Percentiles rank a stretch among this genome's conserved stretches.
phyloP scores from a whole-genome alignment of 176 grass and related monocot species.

The Triticum timopheevii region DNA sequence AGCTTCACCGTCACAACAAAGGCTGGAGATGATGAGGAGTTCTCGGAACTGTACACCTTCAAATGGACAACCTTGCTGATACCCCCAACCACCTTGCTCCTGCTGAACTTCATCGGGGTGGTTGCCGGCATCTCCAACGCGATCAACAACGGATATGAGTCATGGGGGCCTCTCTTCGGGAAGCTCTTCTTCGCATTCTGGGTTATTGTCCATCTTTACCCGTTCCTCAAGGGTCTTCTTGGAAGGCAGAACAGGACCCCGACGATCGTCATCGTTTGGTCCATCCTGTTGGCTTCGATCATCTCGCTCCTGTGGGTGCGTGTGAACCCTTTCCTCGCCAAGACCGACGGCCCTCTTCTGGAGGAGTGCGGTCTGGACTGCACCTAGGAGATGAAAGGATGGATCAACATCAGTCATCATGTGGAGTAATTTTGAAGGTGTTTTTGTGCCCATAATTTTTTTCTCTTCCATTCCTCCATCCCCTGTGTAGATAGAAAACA shows the following conservation, averaged over 20 bases:
- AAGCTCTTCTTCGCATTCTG: slow-evolving; percentile 90
- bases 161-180: slow-evolving; percentile 78
- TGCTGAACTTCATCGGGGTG: slow-evolving; percentile 78
- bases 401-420: background rate
- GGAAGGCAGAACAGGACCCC: slow-evolving; percentile 79
- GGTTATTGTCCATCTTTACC: slow-evolving; percentile 92
- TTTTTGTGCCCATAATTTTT: slow-evolving; percentile 39
- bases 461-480: slow-evolving; percentile 7
- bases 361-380: slow-evolving; percentile 59
- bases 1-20: slow-evolving; percentile 90
- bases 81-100: slow-evolving; percentile 69
- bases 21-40: slow-evolving; percentile 69
- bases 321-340: slow-evolving; percentile 70
- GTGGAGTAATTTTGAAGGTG: slow-evolving; percentile 50
- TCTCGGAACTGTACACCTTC: slow-evolving; percentile 71
- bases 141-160: slow-evolving; percentile 83
- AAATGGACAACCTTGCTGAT: slow-evolving; percentile 81
- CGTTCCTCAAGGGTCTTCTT: slow-evolving; percentile 82
- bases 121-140: slow-evolving; percentile 80
- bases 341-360: slow-evolving; percentile 40
- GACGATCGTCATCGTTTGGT: slow-evolving; percentile 85
- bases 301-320: slow-evolving; percentile 84
- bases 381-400: slow-evolving; percentile 32
- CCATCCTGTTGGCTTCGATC: slow-evolving; percentile 83
- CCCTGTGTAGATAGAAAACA: slow-evolving; percentile 36